Conservation (phyloP, 2,329 filamentous ascomycete species). For the Tolypocladium nubicola region DNA sequence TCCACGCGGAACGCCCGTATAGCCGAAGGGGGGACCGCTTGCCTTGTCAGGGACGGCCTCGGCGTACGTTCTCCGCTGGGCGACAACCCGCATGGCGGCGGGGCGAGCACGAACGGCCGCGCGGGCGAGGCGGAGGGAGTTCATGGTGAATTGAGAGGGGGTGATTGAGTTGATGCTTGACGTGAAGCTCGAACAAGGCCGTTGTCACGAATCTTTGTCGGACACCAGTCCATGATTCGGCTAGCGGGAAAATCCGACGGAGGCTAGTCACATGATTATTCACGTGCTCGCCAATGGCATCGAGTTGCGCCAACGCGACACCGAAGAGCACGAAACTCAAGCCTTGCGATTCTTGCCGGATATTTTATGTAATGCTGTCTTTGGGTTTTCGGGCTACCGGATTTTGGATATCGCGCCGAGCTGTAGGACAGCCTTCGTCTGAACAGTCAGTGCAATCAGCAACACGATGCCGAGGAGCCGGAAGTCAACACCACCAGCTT, state of each 20-base stretch:
- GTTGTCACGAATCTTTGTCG: conserved; percentile 37
- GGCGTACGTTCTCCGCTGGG: conserved; percentile 85
- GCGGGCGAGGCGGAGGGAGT: conserved; percentile 86
- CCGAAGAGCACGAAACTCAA: neutral
- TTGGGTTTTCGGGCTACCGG: no score
- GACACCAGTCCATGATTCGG: conserved; percentile 29
- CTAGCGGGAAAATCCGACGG: conserved; percentile 28
- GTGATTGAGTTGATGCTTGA: conserved; percentile 40
- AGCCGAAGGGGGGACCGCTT: conserved; percentile 20
- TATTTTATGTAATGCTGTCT: neutral
- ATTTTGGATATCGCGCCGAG: neutral
- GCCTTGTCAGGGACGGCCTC: conserved; percentile 78
- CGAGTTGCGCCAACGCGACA: neutral
- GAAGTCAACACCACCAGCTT: neutral
- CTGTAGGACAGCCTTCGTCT: neutral
- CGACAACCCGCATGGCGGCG: conserved; percentile 60
- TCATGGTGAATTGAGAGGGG: conserved; percentile 59
- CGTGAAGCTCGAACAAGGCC: conserved; percentile 28
- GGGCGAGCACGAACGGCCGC: conserved; percentile 77
- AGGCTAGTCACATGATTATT: conserved; percentile 16
- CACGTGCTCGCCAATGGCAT: conserved; percentile 15
- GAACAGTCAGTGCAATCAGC: neutral
- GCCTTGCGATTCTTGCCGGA: neutral
- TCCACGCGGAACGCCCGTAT: conserved; percentile 4
- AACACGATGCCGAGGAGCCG: neutral